Conservation (phyloP, 1,284 basidiomycete species). For the Cutaneotrichosporon sp. region DNA sequence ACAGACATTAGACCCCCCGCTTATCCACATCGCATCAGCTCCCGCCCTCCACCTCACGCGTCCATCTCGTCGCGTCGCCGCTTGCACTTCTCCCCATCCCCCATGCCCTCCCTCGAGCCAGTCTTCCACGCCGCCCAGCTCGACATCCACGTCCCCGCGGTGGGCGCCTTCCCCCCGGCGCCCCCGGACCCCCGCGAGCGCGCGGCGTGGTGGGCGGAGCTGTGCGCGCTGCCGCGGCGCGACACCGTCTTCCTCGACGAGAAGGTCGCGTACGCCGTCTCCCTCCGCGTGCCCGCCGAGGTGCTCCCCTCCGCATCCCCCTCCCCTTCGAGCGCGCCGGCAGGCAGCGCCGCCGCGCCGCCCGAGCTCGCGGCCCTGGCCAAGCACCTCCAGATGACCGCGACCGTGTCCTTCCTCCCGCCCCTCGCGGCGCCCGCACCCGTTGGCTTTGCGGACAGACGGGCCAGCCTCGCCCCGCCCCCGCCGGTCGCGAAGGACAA, state of each 20-base stretch:
- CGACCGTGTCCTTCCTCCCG: slow-evolving; percentile 79
- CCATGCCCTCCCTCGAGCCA: not conserved
- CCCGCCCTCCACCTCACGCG: not conserved
- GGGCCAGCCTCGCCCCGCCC: not conserved
- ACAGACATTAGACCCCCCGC: too few species aligned
- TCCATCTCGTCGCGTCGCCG: not conserved
- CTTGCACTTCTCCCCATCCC: not conserved
- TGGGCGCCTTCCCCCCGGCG: not conserved
- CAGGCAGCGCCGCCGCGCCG: not conserved
- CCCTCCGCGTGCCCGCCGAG: slow-evolving; percentile 59
- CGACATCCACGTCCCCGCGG: slow-evolving; percentile 63
- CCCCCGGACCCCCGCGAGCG: slow-evolving; percentile 31
- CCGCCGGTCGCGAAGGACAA: not conserved
- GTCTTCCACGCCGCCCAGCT: slow-evolving; percentile 38
- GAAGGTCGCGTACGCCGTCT: slow-evolving; percentile 68
- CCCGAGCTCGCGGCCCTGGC: slow-evolving; percentile 13
- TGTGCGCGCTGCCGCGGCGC: slow-evolving; percentile 55
- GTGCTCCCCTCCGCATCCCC: slow-evolving; percentile 27
- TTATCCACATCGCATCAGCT: too few species aligned
- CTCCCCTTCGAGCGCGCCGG: not conserved
- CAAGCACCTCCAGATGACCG: slow-evolving; percentile 61
- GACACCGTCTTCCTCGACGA: slow-evolving; percentile 68
- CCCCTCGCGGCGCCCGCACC: slow-evolving; percentile 41
- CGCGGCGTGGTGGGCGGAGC: slow-evolving; percentile 62
- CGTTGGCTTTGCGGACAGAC: slow-evolving; percentile 6